Evolutionary conservation across 192 early-diverging fungal species (phyloP).

Genomic region (Linnemannia zychae): DNA sequence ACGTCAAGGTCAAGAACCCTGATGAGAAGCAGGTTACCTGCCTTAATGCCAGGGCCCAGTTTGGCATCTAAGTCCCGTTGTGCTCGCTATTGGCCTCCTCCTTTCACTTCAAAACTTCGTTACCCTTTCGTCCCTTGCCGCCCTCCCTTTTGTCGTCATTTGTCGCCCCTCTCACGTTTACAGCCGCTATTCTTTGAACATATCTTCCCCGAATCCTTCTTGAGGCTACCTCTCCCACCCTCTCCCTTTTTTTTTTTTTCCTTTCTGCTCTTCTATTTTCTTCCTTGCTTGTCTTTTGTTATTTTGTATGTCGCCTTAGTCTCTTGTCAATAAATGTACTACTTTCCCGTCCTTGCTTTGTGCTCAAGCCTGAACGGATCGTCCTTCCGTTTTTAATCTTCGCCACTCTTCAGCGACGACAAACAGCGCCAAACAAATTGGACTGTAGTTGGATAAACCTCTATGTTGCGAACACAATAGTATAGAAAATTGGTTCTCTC

Average conservation of each 20-base stretch:
- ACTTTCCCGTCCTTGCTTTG: not conserved
- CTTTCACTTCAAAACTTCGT: not conserved
- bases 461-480: too few species aligned
- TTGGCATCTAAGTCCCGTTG: constrained; percentile 28
- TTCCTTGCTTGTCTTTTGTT: not conserved
- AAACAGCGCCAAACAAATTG: too few species aligned
- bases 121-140: not conserved
- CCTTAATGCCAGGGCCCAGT: constrained; percentile 57
- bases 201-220: not conserved
- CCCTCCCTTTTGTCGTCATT: not conserved
- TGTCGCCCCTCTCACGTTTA: not conserved
- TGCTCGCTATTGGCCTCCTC: not conserved
- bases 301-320: constrained; percentile 1
- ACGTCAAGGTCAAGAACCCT: constrained; percentile 57
- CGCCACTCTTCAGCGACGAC: too few species aligned
- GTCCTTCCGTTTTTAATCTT: not conserved
- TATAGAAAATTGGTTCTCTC: too few species aligned
- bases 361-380: not conserved
- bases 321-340: constrained; percentile 2
- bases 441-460: too few species aligned
- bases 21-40: constrained; percentile 60
- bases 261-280: not conserved
- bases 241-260: not conserved
- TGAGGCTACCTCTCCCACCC: not conserved
- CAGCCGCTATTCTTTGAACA: not conserved